phyloP scores from a whole-genome alignment of 2,329 filamentous ascomycete species.

The Fusarium proliferatum region DNA sequence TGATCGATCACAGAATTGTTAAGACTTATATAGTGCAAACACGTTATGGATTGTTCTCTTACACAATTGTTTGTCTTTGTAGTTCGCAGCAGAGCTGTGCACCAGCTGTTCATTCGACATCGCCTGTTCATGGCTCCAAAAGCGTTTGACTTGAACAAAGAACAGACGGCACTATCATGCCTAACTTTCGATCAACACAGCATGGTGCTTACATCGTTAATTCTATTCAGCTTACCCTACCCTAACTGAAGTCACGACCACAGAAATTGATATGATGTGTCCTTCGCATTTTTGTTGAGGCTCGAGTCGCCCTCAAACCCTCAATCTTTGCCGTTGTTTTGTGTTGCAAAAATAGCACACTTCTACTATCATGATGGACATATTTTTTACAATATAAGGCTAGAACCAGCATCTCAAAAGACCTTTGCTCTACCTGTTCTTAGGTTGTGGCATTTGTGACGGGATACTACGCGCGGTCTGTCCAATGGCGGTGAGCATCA shows the following conservation, averaged over 20 bases:
- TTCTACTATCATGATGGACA: rapidly evolving
- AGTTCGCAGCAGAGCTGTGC: rapidly evolving
- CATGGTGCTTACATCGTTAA: background rate
- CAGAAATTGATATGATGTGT: background rate
- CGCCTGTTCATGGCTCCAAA: background rate
- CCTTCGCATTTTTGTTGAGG: rapidly evolving
- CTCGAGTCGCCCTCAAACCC: rapidly evolving
- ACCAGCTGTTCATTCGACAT: rapidly evolving
- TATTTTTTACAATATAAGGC: too few relatives aligned
- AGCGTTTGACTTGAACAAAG: background rate
- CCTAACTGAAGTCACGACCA: too few relatives aligned
- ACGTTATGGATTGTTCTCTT: rapidly evolving
- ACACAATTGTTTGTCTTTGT: rapidly evolving
- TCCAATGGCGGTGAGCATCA: background rate
- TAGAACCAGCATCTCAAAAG: background rate
- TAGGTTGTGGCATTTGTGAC: rapidly evolving
- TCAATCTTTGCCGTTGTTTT: rapidly evolving
- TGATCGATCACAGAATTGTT: rapidly evolving
- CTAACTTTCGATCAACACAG: background rate
- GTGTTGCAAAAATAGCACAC: rapidly evolving
- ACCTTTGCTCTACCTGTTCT: background rate
- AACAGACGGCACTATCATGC: rapidly evolving
- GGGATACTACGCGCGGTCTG: background rate
- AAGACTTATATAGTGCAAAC: background rate
- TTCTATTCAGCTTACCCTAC: too few relatives aligned